Evolutionary conservation across 2,329 filamentous ascomycete genomes (phyloP).

Genomic region (Nigrospora oryzae): DNA sequence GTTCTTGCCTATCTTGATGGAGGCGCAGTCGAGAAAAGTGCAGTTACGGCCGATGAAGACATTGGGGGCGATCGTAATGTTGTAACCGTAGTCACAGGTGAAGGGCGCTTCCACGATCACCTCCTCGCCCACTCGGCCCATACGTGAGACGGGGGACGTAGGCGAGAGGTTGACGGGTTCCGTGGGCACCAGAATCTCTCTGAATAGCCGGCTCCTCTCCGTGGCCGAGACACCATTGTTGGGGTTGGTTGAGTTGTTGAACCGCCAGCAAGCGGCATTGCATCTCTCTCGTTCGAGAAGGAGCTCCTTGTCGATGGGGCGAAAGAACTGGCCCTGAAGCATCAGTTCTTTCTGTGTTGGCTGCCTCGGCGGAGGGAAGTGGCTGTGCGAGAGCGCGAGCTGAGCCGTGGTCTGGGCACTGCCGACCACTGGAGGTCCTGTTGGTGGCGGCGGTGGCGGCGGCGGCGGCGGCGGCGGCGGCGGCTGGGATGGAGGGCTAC

Average conservation of each 20-base stretch:
- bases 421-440: conserved; percentile 25
- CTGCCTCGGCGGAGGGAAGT: conserved; percentile 30
- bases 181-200: conserved; percentile 60
- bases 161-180: conserved; percentile 49
- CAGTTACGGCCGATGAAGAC: conserved; percentile 79
- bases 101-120: conserved; percentile 83
- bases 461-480: conserved; percentile 24
- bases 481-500: conserved; percentile 28
- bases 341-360: conserved; percentile 83
- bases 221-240: conserved; percentile 60
- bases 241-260: conserved; percentile 77
- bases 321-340: conserved; percentile 71
- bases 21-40: conserved; percentile 77
- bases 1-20: conserved; percentile 72
- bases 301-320: conserved; percentile 69
- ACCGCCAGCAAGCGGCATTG: conserved; percentile 70
- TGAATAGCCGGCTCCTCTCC: conserved; percentile 63
- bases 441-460: conserved; percentile 20
- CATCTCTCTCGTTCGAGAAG: conserved; percentile 80
- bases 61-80: conserved; percentile 79
- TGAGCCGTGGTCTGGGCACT: conserved; percentile 50
- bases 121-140: conserved; percentile 62
- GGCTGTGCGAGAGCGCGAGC: conserved; percentile 47
- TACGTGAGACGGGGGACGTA: conserved; percentile 40
- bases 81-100: conserved; percentile 91